Base-by-base conservation (phyloP, 176 grass and related monocot genomes). In the Avena atlantica region DNA sequence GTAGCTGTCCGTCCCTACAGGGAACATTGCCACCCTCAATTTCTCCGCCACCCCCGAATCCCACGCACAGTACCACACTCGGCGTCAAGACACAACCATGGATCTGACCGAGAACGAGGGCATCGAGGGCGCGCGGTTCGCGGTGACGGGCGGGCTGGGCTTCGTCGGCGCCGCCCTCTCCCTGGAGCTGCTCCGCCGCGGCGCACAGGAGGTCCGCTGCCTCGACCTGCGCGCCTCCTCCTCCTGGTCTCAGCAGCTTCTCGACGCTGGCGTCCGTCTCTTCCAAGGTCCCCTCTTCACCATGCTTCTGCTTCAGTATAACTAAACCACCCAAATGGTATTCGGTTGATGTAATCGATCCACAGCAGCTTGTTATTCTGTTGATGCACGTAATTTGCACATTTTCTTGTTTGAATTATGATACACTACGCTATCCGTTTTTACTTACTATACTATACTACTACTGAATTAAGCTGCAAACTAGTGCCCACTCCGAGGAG, bases 91-190 rank as follows among this genome's bases (percentile, higher is more conserved):
- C 37, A 40, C 37, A 40, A 6, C 0, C 37, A 5, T 97, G 95
- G 88, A 94, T 89, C 90, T 91, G 66, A 94, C 89, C 72, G 82
- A 40, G 87, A 89, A 90, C 65, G 88, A 88, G 87, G 95, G 91
- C 51, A 90, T 95, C 74, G 89, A 92, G 84, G 93, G 89, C 65
- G 34, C 75, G 45, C 89, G 79, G 87, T 98, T 87, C 80, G 93
- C 74, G 16, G 95, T 98, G 79, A 98, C 89, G 5, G 37, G 37
- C 37, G 37, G 37, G 37, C 37, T 42, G 37, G 37, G 37, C 37
- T 42, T 42, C 37, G 37, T 7, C 37, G 37, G 37, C 0, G 37
- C 37, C 11, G 86, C 90, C 0, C 90, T 97, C 37, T 97, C 89
- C 89, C 86, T 84, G 14, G 90, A 97, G 85, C 87, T 94, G 45